phyloP scores from a whole-genome alignment of 306 rosid genomes.

The Dalbergia cultrata region DNA sequence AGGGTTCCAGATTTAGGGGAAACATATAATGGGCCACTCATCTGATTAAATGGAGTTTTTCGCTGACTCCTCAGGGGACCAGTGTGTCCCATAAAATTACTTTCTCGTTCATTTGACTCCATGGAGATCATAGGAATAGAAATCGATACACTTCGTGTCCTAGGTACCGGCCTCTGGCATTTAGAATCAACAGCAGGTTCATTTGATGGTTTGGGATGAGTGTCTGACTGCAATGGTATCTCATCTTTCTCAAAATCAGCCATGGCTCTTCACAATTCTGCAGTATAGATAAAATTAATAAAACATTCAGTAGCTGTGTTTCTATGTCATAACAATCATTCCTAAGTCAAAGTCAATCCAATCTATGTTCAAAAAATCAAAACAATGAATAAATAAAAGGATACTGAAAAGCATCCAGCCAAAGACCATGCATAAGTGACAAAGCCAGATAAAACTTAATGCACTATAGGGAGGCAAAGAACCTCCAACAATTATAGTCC shows the following conservation, averaged over 20 bases:
- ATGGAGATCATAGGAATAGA: slow-evolving; percentile 59
- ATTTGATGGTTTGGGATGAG: slow-evolving; percentile 46
- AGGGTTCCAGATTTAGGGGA: slow-evolving; percentile 51
- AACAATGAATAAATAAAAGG: slow-evolving; percentile 27
- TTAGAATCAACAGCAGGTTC: slow-evolving; percentile 50
- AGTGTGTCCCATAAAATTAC: slow-evolving; percentile 67
- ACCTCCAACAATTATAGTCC: background rate
- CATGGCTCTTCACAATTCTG: slow-evolving; percentile 62
- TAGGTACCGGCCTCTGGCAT: slow-evolving; percentile 46
- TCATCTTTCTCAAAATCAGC: slow-evolving; percentile 64
- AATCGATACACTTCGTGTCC: slow-evolving; percentile 71
- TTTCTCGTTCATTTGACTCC: slow-evolving; percentile 59
- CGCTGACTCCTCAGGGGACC: slow-evolving; percentile 72
- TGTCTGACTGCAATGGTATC: slow-evolving; percentile 62
- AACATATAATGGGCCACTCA: slow-evolving; percentile 73
- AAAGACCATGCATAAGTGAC: slow-evolving; percentile 10
- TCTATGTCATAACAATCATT: slow-evolving; percentile 9
- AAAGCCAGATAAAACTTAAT: slow-evolving; percentile 17
- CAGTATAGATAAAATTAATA: slow-evolving; percentile 24
- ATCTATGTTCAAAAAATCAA: background rate
- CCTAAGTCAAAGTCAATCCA: slow-evolving; percentile 23
- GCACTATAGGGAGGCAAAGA: background rate
- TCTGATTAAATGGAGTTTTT: slow-evolving; percentile 59
- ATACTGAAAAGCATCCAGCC: background rate
- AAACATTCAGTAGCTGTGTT: background rate